A percentile compares a stretch with the other conserved stretches of the same genome.
phyloP scores from a whole-genome alignment of 805 yeast species.

The Phaffomyces thermotolerans region DNA sequence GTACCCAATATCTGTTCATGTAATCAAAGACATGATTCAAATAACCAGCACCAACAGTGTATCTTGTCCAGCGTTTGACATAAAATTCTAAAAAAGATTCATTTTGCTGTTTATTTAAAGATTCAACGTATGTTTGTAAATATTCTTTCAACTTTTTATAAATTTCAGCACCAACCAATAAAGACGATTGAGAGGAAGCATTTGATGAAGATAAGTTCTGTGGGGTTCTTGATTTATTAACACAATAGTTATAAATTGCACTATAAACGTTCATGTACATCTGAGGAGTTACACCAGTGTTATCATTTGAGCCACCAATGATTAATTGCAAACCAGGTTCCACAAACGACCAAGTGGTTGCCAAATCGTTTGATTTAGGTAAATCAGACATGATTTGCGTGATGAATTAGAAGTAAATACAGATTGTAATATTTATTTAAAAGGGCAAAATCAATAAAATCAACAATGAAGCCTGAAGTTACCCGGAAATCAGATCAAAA shows the following conservation, averaged over 20 bases:
- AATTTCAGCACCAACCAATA: slow-evolving; percentile 83
- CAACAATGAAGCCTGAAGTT: too few species aligned
- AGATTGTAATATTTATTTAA: too few species aligned
- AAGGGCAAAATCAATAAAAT: too few species aligned
- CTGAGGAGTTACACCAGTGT: slow-evolving; percentile 46
- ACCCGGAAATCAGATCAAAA: too few species aligned
- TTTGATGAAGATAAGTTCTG: slow-evolving; percentile 23
- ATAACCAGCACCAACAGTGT: slow-evolving; percentile 84
- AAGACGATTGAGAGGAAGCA: slow-evolving; percentile 28
- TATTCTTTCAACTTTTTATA: slow-evolving; percentile 66
- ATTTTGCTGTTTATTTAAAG: slow-evolving; percentile 41
- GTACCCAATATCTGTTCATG: slow-evolving; percentile 96
- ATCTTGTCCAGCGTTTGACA: slow-evolving; percentile 83
- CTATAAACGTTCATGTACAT: slow-evolving; percentile 90
- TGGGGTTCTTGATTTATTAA: slow-evolving; percentile 58
- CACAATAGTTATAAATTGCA: slow-evolving; percentile 89
- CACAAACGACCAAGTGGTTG: slow-evolving; percentile 69
- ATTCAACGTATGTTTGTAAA: slow-evolving; percentile 50
- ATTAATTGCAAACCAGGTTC: slow-evolving; percentile 71
- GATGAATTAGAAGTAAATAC: not conserved
- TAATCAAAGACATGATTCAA: slow-evolving; percentile 91
- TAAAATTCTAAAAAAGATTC: slow-evolving; percentile 78
- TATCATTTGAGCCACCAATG: slow-evolving; percentile 54
- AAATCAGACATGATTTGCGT: slow-evolving; percentile 20
- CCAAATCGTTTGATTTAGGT: slow-evolving; percentile 54